Evolutionary conservation across 2,329 filamentous ascomycete species (phyloP), one percentile per base, ranked within the genome.

Genomic region (Diplodia scrobiculata): DNA sequence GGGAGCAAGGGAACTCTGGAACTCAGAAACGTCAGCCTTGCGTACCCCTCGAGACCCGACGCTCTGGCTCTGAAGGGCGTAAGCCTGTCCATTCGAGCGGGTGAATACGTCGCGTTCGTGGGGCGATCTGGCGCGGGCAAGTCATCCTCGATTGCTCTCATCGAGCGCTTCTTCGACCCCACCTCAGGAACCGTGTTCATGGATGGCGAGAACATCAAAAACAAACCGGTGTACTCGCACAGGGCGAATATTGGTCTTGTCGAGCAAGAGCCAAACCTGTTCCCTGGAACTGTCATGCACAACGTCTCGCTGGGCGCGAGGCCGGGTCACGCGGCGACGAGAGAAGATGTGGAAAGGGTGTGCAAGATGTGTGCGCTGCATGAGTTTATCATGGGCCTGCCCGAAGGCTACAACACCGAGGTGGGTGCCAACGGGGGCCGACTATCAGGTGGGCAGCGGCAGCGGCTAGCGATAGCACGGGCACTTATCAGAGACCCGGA

Each of bases 41-140:
- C 71, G 11, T 78, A 78, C 55, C 71, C 72, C 5, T 73, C 71
- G 7, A 70, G 74, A 6, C 74, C 73, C 27, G 71, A 72, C 32
- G 70, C 72, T 4, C 69, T 71, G 19, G 75, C 73, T 2, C 72
- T 82, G 51, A 71, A 76, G 25, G 70, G 78, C 34, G 76, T 81
- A 10, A 78, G 73, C 4, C 73, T 82, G 32, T 72, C 72, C 1
- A 79, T 81, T 63, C 71, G 72, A 14, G 70, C 72, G 5, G 77
- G 77, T 32, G 71, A 77, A 53, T 76, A 76, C 25, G 73, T 74
- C 14, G 80, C 79, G 1, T 76, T 82, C 36, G 79, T 81, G 0
- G 80, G 80, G 2, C 76, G 79, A 19, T 80, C 77, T 50, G 80
- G 80, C 11, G 79, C 79, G 3, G 80, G 80, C 25, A 82, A 82